phyloP scores from a whole-genome alignment of 1,139 yeast genomes.

The Protomyces lactucae-debilis region DNA sequence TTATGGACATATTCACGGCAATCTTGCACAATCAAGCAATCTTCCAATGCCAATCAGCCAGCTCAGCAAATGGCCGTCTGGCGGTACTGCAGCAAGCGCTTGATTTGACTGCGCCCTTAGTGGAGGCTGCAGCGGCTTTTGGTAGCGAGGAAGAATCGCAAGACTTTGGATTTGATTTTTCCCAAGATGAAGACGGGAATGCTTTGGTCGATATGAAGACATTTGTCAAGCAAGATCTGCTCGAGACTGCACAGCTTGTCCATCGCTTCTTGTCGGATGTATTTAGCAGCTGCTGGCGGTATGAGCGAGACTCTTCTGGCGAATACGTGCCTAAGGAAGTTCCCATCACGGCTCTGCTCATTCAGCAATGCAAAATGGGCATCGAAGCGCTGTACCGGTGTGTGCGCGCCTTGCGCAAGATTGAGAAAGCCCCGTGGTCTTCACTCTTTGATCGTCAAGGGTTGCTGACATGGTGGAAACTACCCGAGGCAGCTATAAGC shows the following conservation, averaged over 20 bases:
- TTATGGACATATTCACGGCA: not conserved
- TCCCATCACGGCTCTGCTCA: not conserved
- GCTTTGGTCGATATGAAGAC: not conserved
- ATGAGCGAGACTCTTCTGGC: not conserved
- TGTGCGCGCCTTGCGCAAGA: not conserved
- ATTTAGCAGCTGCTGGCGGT: not conserved
- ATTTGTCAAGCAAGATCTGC: not conserved
- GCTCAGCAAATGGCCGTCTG: not conserved
- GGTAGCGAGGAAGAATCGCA: constrained; percentile 1
- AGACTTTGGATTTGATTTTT: constrained; percentile 2
- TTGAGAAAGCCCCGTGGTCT: not conserved
- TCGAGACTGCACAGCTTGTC: not conserved
- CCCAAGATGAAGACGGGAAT: not conserved
- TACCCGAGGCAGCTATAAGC: constrained; percentile 1
- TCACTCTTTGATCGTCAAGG: constrained; percentile 5
- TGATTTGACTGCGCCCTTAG: not conserved
- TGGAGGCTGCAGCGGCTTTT: not conserved
- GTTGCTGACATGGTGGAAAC: constrained; percentile 1
- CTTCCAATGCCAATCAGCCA: not conserved
- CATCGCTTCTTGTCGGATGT: not conserved
- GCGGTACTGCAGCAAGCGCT: not conserved
- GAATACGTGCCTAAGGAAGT: not conserved
- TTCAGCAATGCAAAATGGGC: constrained; percentile 11
- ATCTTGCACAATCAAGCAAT: constrained; percentile 5
- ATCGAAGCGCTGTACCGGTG: constrained; percentile 1